Conservation (phyloP, 23 red algal species). For the Gracilaria caudata region DNA sequence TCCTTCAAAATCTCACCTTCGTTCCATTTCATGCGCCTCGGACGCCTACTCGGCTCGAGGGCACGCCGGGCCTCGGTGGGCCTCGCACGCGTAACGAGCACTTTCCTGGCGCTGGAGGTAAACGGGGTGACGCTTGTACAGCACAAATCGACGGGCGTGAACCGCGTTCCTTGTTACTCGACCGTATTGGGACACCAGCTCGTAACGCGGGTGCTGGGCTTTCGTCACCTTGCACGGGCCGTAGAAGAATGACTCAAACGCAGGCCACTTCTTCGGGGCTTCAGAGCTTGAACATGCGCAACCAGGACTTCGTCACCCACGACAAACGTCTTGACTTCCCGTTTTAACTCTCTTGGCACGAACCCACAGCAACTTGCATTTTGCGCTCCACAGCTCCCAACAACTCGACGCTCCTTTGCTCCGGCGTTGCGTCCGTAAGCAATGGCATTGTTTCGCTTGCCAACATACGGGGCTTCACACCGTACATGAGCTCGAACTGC, state of each 20-base stretch:
- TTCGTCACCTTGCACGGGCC: not conserved
- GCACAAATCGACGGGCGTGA: not conserved
- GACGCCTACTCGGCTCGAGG: too few relatives aligned
- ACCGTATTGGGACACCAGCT: not conserved
- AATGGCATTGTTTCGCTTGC: not conserved
- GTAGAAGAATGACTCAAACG: constrained; percentile 4
- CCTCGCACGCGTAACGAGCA: too few relatives aligned
- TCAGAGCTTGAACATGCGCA: not conserved
- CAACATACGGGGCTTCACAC: not conserved
- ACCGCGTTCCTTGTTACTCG: not conserved
- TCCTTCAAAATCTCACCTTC: too few relatives aligned
- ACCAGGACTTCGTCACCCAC: not conserved
- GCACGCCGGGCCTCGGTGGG: too few relatives aligned
- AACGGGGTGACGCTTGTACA: not conserved
- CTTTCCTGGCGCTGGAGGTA: too few relatives aligned
- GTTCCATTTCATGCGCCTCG: too few relatives aligned
- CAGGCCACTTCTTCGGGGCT: not conserved
- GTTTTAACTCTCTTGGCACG: too few relatives aligned
- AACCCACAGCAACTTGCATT: too few relatives aligned
- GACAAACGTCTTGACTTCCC: not conserved
- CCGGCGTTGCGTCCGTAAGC: too few relatives aligned
- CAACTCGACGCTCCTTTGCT: too few relatives aligned
- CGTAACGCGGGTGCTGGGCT: constrained; percentile 2
- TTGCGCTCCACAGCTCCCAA: too few relatives aligned
- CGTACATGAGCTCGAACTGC: constrained; percentile 11